Conservation (phyloP, 2,329 filamentous ascomycete genomes). For the Monosporascus sp. region DNA sequence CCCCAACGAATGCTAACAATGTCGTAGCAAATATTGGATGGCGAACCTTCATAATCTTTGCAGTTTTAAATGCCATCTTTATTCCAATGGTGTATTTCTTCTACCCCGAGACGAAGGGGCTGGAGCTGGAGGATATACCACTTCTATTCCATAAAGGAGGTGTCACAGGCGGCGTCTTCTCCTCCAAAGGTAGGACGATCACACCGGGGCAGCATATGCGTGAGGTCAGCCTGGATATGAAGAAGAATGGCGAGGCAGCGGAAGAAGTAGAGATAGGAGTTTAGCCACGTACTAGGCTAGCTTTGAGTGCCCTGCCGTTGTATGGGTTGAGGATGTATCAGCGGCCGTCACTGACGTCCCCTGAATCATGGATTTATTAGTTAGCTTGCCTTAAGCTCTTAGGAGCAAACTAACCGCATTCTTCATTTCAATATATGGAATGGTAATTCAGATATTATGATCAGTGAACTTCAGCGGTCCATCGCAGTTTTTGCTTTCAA, state of each 20-base stretch:
- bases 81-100: constrained; percentile 36
- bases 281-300: neutral
- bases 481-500: too few species aligned
- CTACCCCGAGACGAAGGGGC: constrained; percentile 37
- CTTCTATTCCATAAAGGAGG: constrained; percentile 33
- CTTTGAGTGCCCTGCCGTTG: too few species aligned
- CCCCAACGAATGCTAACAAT: neutral
- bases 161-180: constrained; percentile 32
- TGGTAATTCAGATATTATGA: too few species aligned
- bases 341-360: too few species aligned
- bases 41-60: constrained; percentile 23
- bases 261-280: neutral
- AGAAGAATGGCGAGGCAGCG: neutral
- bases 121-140: constrained; percentile 39
- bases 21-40: constrained; percentile 23
- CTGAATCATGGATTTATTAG: too few species aligned
- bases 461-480: too few species aligned
- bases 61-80: constrained; percentile 15
- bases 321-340: too few species aligned
- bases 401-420: too few species aligned
- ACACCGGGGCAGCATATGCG: constrained; percentile 26
- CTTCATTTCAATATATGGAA: too few species aligned
- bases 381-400: too few species aligned
- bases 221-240: constrained; percentile 14
- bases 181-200: constrained; percentile 19